Conservation (phyloP, 371 early-diverging fungal species). For the Syncephalastrum racemosum region DNA sequence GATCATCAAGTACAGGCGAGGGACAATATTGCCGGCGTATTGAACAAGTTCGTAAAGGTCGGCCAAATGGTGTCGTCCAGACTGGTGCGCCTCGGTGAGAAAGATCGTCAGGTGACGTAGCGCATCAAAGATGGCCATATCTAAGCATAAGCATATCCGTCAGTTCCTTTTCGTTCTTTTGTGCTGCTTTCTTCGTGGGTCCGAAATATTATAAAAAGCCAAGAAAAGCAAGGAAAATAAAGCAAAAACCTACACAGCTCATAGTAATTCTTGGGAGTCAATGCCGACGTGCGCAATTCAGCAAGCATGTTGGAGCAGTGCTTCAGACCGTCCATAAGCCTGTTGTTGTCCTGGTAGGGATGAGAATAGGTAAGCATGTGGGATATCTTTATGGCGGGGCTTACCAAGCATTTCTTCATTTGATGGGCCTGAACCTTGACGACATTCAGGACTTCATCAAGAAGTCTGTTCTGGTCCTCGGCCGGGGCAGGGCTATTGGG, state of each 20-base stretch:
- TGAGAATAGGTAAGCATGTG: too few species aligned
- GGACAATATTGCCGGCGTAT: conserved; percentile 96
- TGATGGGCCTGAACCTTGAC: conserved; percentile 89
- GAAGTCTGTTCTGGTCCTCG: conserved; percentile 80
- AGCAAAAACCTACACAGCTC: conserved; percentile 79
- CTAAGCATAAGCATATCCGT: conserved; percentile 32
- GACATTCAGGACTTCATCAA: conserved; percentile 82
- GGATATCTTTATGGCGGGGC: neutral
- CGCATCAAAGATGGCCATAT: conserved; percentile 95
- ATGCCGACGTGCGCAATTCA: conserved; percentile 88
- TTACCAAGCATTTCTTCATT: conserved; percentile 88
- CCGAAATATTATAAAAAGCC: neutral
- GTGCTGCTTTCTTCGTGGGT: too few species aligned
- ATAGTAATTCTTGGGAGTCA: conserved; percentile 96
- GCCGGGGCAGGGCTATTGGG: conserved; percentile 38
- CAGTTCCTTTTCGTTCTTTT: too few species aligned
- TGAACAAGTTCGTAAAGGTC: conserved; percentile 97
- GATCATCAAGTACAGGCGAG: conserved; percentile 95
- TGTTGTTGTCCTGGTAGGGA: conserved; percentile 70
- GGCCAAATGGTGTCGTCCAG: conserved; percentile 86
- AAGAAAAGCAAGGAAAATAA: conserved; percentile 3
- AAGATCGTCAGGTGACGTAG: conserved; percentile 85
- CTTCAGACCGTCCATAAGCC: conserved; percentile 94
- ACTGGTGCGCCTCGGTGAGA: conserved; percentile 82
- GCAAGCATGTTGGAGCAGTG: conserved; percentile 95